Conservation (phyloP, 2,329 filamentous ascomycete species). For the Cercospora zeina region DNA sequence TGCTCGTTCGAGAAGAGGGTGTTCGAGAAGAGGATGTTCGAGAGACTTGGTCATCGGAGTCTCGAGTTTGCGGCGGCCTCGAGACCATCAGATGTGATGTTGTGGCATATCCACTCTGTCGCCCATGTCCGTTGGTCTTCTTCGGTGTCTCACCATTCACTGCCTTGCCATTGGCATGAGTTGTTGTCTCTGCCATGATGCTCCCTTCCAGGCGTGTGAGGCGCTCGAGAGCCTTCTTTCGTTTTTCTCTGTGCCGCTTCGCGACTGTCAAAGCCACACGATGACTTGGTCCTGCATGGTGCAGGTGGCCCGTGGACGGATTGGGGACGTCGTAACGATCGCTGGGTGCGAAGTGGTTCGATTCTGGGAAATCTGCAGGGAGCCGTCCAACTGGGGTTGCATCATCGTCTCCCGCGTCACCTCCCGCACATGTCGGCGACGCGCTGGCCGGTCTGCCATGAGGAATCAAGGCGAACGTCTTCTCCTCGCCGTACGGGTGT, state of each 20-base stretch:
- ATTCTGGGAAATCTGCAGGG: constrained; percentile 4
- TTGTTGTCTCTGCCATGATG: constrained; percentile 8
- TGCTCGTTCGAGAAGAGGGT: constrained; percentile 4
- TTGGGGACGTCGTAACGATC: neutral
- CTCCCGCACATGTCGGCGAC: constrained; percentile 10
- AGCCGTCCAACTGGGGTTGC: neutral
- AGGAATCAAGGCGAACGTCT: constrained; percentile 14
- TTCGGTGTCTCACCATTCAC: neutral
- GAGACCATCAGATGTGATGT: neutral
- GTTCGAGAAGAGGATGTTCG: constrained; percentile 8
- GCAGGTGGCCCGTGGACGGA: neutral
- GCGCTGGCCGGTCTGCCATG: constrained; percentile 5
- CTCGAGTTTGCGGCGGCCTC: constrained; percentile 8
- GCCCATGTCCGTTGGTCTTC: constrained; percentile 1
- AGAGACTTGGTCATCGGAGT: constrained; percentile 15
- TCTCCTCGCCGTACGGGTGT: constrained; percentile 14
- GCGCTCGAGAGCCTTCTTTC: constrained; percentile 5
- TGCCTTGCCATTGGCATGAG: constrained; percentile 12
- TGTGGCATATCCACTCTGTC: neutral
- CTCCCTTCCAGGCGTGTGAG: neutral
- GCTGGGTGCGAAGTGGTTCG: constrained; percentile 5
- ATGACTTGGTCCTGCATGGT: neutral
- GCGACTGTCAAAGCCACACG: neutral
- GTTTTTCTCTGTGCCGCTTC: constrained; percentile 1
- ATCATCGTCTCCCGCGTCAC: constrained; percentile 6